A percentile compares a stretch with the other conserved stretches of the same genome.
Evolutionary conservation across 768 basidiomycete species (phyloP).

Genomic region (Boletellus emodensis): DNA sequence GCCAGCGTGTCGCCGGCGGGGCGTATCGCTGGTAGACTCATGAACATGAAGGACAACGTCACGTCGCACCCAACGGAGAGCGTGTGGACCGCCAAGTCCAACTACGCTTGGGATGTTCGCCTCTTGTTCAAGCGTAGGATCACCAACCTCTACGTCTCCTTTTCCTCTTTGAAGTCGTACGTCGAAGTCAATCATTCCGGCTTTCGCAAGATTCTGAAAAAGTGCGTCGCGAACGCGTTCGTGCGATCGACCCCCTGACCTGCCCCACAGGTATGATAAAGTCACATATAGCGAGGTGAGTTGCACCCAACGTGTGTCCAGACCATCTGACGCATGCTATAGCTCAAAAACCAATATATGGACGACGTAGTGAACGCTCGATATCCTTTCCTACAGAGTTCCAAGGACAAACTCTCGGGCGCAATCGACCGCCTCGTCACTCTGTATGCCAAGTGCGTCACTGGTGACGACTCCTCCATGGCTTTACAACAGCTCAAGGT

Average conservation of each 20-base stretch:
- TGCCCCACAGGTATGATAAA: slow-evolving; percentile 81
- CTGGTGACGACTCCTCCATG: slow-evolving; percentile 58
- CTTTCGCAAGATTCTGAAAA: slow-evolving; percentile 93
- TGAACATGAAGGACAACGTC: slow-evolving; percentile 50
- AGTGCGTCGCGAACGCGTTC: slow-evolving; percentile 45
- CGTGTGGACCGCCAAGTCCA: slow-evolving; percentile 77
- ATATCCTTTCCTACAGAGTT: slow-evolving; percentile 59
- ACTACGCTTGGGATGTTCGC: slow-evolving; percentile 79
- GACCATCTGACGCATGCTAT: neutral
- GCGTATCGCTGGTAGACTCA: slow-evolving; percentile 45
- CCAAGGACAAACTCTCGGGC: slow-evolving; percentile 60
- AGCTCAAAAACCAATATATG: slow-evolving; percentile 79
- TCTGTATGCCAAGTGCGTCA: slow-evolving; percentile 84
- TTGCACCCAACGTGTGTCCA: neutral
- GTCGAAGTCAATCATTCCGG: slow-evolving; percentile 91
- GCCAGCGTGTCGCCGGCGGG: slow-evolving; percentile 34
- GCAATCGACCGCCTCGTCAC: slow-evolving; percentile 57
- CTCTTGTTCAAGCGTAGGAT: slow-evolving; percentile 88
- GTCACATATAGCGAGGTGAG: slow-evolving; percentile 69
- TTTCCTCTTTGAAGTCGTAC: slow-evolving; percentile 77
- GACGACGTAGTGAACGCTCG: slow-evolving; percentile 63
- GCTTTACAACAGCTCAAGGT: slow-evolving; percentile 82
- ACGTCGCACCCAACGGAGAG: slow-evolving; percentile 42
- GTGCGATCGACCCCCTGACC: neutral
- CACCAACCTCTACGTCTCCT: slow-evolving; percentile 72